Evolutionary conservation across 2,329 filamentous ascomycete species (phyloP).

Genomic region (Pyrenophora seminiperda): DNA sequence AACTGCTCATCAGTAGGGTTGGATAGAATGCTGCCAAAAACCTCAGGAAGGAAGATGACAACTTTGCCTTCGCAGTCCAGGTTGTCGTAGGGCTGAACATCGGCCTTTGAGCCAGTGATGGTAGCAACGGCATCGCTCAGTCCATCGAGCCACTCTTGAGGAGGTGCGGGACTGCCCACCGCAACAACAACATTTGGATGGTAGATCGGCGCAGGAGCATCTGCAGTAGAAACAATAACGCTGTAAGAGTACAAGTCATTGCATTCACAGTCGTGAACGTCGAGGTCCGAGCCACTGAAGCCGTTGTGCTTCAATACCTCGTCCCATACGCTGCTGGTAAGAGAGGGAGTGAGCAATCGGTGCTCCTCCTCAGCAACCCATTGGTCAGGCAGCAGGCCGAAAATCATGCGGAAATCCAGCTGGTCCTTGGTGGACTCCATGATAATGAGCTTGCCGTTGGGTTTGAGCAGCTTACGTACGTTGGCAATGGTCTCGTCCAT

Average conservation of each 20-base stretch:
- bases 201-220: background rate
- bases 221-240: background rate
- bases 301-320: background rate
- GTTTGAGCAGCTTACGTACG: slow-evolving; percentile 22
- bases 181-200: background rate
- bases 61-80: background rate
- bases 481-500: slow-evolving; percentile 21
- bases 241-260: background rate
- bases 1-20: background rate
- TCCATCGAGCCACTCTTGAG: background rate
- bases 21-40: background rate
- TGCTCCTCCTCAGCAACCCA: background rate
- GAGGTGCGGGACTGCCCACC: background rate
- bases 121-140: background rate
- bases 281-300: background rate
- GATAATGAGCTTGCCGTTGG: background rate
- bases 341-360: background rate
- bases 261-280: background rate
- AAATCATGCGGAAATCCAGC: background rate
- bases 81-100: background rate
- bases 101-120: background rate
- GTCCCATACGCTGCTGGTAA: background rate
- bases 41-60: background rate
- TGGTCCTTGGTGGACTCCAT: background rate
- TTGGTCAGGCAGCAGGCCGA: background rate